Base-by-base conservation (phyloP, 2,329 filamentous ascomycete species). In the Coniochaeta sp. region DNA sequence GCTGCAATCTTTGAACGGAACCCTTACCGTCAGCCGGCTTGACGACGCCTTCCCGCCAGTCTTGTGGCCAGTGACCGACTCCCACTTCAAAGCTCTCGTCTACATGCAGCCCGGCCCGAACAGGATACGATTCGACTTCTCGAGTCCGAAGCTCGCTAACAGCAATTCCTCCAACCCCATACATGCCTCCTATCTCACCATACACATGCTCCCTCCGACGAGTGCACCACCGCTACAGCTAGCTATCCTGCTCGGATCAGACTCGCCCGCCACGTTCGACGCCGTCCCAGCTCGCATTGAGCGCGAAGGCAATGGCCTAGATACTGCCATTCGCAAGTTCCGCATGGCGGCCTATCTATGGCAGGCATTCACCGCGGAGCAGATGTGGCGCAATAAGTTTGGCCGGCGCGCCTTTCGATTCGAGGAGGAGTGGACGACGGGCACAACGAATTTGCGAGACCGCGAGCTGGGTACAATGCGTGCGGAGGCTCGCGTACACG, bases 291-390 rank as follows among this genome's bases (percentile, higher is more conserved):
- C 89, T 51, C 81, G 88, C 48, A 73, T 81, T 51, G 82, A 88
- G 66, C 83, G 79, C 58, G 91, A 95, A 74, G 91, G 89, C 16
- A 95, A 96, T 67, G 80, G 79, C 1, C 65, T 97, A 31, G 85
- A 91, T 10, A 83, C 82, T 7, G 94, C 94, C 0, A 78, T 95
- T 49, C 83, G 82, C 61, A 99, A 99, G 66, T 96, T 94, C 65
- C 83, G 91, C 56, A 96, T 95, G 87, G 87, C 91, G 16, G 92
- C 90, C 22, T 96, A 97, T 65, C 76, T 97, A 13, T 97, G 94
- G 91, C 94, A 99, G 66, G 90, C 91, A 7, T 97, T 95, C 63
- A 97, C 92, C 0, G 90, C 89, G 6, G 94, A 99, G 67, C 91
- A 97, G 66, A 97, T 97, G 92, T 87, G 83, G 66, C 85, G 90